Evolutionary conservation across 257 asterid species (phyloP).

Genomic region (Avicennia marina): DNA sequence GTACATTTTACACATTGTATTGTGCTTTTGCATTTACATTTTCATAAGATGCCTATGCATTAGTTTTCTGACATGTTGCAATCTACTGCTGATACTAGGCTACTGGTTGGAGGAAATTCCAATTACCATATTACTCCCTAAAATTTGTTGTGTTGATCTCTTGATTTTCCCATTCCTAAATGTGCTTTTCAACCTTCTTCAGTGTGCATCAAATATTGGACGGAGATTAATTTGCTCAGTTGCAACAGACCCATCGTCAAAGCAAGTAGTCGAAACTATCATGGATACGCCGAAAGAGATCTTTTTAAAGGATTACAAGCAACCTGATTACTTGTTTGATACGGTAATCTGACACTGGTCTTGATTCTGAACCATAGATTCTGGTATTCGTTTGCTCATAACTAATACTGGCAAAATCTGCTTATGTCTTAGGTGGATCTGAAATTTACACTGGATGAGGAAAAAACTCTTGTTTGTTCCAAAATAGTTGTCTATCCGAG

Average conservation of each 20-base stretch:
- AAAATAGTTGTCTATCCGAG: slow-evolving; percentile 72
- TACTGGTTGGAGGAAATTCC: slow-evolving; percentile 37
- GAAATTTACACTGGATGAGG: slow-evolving; percentile 80
- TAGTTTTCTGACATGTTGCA: slow-evolving; percentile 3
- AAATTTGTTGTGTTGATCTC: not conserved
- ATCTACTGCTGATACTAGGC: slow-evolving; percentile 34
- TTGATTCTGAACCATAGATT: not conserved
- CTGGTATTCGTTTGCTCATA: slow-evolving; percentile 4
- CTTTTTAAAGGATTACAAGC: slow-evolving; percentile 86
- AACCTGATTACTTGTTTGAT: slow-evolving; percentile 84
- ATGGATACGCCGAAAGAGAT: slow-evolving; percentile 94
- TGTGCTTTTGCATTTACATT: not conserved
- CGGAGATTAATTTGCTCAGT: slow-evolving; percentile 72
- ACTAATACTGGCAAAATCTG: slow-evolving; percentile 6
- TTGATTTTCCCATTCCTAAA: not conserved
- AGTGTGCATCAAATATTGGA: slow-evolving; percentile 38
- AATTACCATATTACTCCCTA: slow-evolving; percentile 22
- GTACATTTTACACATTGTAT: slow-evolving; percentile 7
- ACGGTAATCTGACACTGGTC: slow-evolving; percentile 34
- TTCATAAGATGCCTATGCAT: slow-evolving; percentile 1
- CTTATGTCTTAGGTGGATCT: slow-evolving; percentile 64
- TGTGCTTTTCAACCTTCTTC: slow-evolving; percentile 13
- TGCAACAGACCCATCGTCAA: slow-evolving; percentile 61
- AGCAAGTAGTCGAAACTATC: slow-evolving; percentile 56
- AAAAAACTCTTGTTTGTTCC: slow-evolving; percentile 63